Evolutionary conservation across 169 alveolate genomes (phyloP), one percentile per base, ranked within the genome.

Genomic region (Plasmodium ovale): DNA sequence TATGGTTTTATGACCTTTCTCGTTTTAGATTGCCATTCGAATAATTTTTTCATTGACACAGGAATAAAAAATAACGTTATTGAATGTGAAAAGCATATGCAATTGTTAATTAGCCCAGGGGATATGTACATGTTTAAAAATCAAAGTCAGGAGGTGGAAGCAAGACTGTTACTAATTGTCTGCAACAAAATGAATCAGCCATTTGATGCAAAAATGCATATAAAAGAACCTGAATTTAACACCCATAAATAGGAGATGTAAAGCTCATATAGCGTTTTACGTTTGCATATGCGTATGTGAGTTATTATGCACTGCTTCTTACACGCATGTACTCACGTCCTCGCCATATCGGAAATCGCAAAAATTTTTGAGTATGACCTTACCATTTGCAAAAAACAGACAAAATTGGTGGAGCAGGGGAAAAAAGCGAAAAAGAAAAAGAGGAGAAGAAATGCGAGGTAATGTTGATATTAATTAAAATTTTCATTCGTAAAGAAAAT

Each of bases 71-170:
- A 71, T 54, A 85, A 85, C 49, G 69, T 71, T 69, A 85, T 70
- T 16, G 91, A 85, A 85, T 85, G 91, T 60, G 91, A 85, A 69
- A 85, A 85, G 29, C 91, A 85, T 58, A 85, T 85, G 91, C 91
- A 85, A 39, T 70, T 85, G 67, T 56, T 85, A 85, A 85, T 85
- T 29, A 56, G 91, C 59, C 91, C 91, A 16, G 91, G 91, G 42
- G 91, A 85, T 85, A 85, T 70, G 65, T 85, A 85, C 56, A 85
- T 70, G 87, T 85, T 85, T 54, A 85, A 85, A 85, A 85, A 85
- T 56, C 73, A 85, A n/a, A 85, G 91, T 85, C 91, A 58, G 53
- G 91, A 85, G 53, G 54, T 69, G 19, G 91, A 69, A 62, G 91
- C 72, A 51, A 71, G 87, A 31, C 51, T 85, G 47, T 42, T 85